Base-by-base conservation (phyloP, 2,329 filamentous ascomycete species). In the Phialophora chinensis region DNA sequence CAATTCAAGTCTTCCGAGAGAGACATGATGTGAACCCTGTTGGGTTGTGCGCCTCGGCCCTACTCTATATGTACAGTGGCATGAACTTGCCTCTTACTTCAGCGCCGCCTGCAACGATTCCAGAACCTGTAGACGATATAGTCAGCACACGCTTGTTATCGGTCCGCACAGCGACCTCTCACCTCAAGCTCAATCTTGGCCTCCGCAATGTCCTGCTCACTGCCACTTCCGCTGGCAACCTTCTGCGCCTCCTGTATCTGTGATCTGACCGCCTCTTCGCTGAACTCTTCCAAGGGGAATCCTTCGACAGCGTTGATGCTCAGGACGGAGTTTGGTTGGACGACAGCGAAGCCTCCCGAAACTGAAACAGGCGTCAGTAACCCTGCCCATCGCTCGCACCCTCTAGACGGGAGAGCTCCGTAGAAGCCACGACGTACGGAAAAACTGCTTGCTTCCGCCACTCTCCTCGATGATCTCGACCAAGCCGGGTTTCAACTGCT, bases 171-270 rank as follows among this genome's bases (percentile, higher is more conserved):
- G 49, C 20, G 14, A 20, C 60, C 62, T 63, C 85, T 79, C 82
- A 97, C 94, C 92, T 99, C 95, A 74, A 99, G 84, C 87, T 98
- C 94, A 80, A 99, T 94, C 88, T 97, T 98, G 74, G 95, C 95
- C 88, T 99, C 95, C 72, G 94, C 94, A 82, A 98, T 91, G 78
- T 98, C 95, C 84, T 93, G 90, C 88, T 97, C 95, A 81, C 92
- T 97, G 77, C 94, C 95, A 78, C 85, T 88, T 77, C 95, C 95
- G 80, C 83, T 88, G 75, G 90, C 93, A 78, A 98, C 90, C 89
- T 97, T 98, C 84, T 97, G 92, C 73, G 93, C 93, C 85, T 99
- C 95, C 69, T 91, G 83, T 76, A 98, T 92, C 85, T 97, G 94
- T 78, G 90, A 88, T 78, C 87, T 88, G 80, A 99, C 91, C 73